phyloP scores from a whole-genome alignment of 768 basidiomycete species.

The Lentinula aciculospora region DNA sequence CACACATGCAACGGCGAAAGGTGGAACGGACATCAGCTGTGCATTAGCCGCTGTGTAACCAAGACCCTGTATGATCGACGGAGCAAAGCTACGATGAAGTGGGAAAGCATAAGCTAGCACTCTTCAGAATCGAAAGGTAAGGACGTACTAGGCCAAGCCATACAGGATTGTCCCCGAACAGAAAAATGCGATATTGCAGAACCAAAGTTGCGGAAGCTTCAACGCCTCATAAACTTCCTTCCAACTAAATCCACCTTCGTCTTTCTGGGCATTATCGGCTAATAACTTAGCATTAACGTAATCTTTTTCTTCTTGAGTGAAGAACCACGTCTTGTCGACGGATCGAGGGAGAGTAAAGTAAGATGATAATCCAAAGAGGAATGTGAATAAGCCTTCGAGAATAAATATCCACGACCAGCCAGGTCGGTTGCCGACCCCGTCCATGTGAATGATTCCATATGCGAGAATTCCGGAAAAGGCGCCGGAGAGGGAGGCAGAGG shows the following conservation, averaged over 20 bases:
- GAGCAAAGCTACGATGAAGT: constrained; percentile 42
- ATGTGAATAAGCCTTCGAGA: constrained; percentile 41
- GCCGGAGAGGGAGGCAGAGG: constrained; percentile 33
- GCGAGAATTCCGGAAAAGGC: constrained; percentile 59
- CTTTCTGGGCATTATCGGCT: constrained; percentile 31
- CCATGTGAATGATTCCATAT: constrained; percentile 42
- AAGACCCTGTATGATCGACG: constrained; percentile 48
- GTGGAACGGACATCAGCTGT: constrained; percentile 46
- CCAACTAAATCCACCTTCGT: constrained; percentile 30
- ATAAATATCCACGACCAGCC: constrained; percentile 65
- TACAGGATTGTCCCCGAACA: constrained; percentile 22
- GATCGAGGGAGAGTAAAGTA: constrained; percentile 37
- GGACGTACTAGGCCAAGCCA: constrained; percentile 15
- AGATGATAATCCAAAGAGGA: constrained; percentile 33
- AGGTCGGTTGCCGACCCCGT: neutral
- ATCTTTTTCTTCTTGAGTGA: constrained; percentile 28
- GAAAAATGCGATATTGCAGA: constrained; percentile 27
- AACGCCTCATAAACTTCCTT: constrained; percentile 25
- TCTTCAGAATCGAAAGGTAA: constrained; percentile 9
- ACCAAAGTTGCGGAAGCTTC: constrained; percentile 28
- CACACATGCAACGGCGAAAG: constrained; percentile 30
- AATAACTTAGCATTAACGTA: constrained; percentile 35
- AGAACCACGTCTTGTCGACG: constrained; percentile 28
- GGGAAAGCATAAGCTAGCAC: too few relatives aligned
- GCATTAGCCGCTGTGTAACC: constrained; percentile 38